Conservation (phyloP, 805 yeast species). For the Saturnispora gosingensis region DNA sequence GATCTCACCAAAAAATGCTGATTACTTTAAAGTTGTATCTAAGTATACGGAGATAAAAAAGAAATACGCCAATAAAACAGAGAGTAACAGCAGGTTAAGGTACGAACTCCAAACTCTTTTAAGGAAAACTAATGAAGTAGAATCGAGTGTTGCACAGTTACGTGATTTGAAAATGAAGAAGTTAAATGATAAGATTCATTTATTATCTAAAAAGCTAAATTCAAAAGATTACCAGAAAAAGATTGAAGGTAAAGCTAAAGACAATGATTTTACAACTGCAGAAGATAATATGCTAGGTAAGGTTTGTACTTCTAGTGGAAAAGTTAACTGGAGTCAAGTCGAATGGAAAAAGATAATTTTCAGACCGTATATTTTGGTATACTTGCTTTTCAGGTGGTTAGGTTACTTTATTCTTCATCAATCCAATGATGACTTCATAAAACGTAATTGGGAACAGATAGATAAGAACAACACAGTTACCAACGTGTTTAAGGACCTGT, state of each 20-base stretch:
- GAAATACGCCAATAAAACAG: constrained; percentile 41
- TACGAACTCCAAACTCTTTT: constrained; percentile 56
- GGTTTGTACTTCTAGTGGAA: constrained; percentile 7
- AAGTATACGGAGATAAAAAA: constrained; percentile 24
- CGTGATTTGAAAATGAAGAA: constrained; percentile 29
- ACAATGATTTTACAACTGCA: not conserved
- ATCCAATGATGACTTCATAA: constrained; percentile 17
- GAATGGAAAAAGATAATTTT: constrained; percentile 9
- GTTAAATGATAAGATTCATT: constrained; percentile 14
- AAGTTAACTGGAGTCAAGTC: constrained; percentile 7
- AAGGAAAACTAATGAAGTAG: constrained; percentile 58
- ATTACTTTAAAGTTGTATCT: constrained; percentile 13
- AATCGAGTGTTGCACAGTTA: constrained; percentile 37
- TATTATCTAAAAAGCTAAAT: not conserved
- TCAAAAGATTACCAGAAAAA: not conserved
- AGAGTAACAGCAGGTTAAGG: constrained; percentile 49
- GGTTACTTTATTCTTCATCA: constrained; percentile 11
- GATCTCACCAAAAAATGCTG: not conserved
- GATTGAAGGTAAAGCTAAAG: not conserved
- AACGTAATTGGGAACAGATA: constrained; percentile 22
- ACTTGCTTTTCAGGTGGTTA: constrained; percentile 16
- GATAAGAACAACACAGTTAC: constrained; percentile 22
- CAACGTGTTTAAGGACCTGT: constrained; percentile 16
- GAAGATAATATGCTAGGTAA: not conserved
- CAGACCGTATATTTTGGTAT: constrained; percentile 19